Evolutionary conservation across 2,329 filamentous ascomycete genomes (phyloP).

Genomic region (Beauveria pseudobassiana): DNA sequence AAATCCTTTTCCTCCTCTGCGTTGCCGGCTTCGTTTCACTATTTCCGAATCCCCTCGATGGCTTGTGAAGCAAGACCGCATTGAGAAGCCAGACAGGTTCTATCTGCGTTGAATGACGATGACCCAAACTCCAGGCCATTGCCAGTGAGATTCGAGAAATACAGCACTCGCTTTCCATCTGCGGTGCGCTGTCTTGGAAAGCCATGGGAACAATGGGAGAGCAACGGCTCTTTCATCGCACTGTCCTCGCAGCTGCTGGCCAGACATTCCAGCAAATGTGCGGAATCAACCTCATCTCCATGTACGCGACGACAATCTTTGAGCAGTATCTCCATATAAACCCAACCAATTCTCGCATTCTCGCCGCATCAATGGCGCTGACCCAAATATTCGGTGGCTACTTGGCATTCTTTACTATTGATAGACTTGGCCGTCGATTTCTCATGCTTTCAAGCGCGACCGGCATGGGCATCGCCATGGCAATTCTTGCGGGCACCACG

Average conservation of each 20-base stretch:
- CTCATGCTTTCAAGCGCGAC: constrained; percentile 10
- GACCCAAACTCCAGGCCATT: constrained; percentile 4
- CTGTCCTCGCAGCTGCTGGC: constrained; percentile 9
- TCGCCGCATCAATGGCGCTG: constrained; percentile 21
- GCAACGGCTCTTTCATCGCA: constrained; percentile 13
- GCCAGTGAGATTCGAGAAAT: constrained; percentile 12
- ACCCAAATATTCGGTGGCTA: constrained; percentile 26
- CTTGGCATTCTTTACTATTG: constrained; percentile 22
- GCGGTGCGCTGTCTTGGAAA: constrained; percentile 13
- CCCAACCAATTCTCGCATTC: constrained; percentile 18
- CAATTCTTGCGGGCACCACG: constrained; percentile 9
- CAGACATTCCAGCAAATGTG: constrained; percentile 20
- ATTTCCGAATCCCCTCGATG: constrained; percentile 30
- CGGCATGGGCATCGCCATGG: constrained; percentile 10
- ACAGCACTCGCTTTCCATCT: constrained; percentile 12
- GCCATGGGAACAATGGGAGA: constrained; percentile 14
- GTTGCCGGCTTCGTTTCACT: constrained; percentile 32
- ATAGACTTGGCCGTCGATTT: constrained; percentile 20
- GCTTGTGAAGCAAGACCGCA: constrained; percentile 26
- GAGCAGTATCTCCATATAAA: constrained; percentile 20
- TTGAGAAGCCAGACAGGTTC: constrained; percentile 41
- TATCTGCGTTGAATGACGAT: constrained; percentile 24
- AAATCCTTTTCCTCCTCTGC: constrained; percentile 39
- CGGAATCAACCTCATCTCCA: constrained; percentile 22
- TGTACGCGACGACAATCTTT: constrained; percentile 24